Evolutionary conservation across 331 rosid genomes (phyloP).

Genomic region (Pyracantha coccinea): DNA sequence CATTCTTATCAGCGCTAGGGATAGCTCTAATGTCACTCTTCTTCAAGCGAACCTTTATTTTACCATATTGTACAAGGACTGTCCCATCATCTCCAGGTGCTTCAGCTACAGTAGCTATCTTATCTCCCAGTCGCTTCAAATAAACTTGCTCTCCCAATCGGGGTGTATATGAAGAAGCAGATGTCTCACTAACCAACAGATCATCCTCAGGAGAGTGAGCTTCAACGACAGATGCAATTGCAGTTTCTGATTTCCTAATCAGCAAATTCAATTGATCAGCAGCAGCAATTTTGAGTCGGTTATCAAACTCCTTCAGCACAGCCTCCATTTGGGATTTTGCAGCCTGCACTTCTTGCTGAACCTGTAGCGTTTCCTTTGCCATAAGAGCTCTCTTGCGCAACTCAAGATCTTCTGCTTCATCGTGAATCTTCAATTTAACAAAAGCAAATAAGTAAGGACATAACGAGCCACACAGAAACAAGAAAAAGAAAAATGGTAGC

Average conservation of each 20-base stretch:
- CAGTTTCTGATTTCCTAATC: slow-evolving; percentile 67
- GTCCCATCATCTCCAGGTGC: slow-evolving; percentile 52
- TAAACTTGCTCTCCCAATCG: slow-evolving; percentile 68
- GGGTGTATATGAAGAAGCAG: slow-evolving; percentile 41
- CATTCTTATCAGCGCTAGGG: slow-evolving; percentile 34
- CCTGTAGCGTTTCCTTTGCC: slow-evolving; percentile 52
- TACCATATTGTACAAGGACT: slow-evolving; percentile 76
- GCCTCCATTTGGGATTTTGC: slow-evolving; percentile 63
- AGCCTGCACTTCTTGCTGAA: slow-evolving; percentile 47
- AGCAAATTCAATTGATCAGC: slow-evolving; percentile 46
- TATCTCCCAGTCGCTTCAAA: slow-evolving; percentile 60
- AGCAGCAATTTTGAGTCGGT: slow-evolving; percentile 38
- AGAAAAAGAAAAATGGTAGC: neutral
- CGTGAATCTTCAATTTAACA: slow-evolving; percentile 47
- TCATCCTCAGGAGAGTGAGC: slow-evolving; percentile 35
- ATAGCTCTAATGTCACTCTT: slow-evolving; percentile 52
- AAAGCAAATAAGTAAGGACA: neutral
- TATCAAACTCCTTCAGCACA: slow-evolving; percentile 56
- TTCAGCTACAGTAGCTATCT: slow-evolving; percentile 73
- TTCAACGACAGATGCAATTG: slow-evolving; percentile 59
- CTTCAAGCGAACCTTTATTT: slow-evolving; percentile 79
- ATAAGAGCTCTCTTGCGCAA: slow-evolving; percentile 55
- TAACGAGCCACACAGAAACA: slow-evolving; percentile 2
- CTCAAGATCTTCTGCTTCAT: slow-evolving; percentile 84
- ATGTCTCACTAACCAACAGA: slow-evolving; percentile 28